phyloP scores from a whole-genome alignment of 805 yeast species.

The Wickerhamiella sorbophila region DNA sequence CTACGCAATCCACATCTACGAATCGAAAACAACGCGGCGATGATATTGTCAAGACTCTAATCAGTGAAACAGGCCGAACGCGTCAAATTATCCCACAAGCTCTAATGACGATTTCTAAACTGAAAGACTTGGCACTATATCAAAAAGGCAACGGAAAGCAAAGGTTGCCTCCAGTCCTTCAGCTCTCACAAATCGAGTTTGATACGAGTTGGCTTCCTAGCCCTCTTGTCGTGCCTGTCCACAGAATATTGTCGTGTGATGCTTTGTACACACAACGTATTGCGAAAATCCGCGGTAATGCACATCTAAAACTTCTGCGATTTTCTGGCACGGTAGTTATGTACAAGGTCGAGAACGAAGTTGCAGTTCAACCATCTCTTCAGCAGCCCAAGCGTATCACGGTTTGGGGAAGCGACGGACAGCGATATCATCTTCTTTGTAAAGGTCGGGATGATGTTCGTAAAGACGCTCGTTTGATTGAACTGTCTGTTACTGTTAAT shows the following conservation, averaged over 20 bases:
- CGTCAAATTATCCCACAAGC: not conserved
- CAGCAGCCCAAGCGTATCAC: conserved; percentile 75
- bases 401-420: conserved; percentile 65
- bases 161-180: not conserved
- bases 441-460: conserved; percentile 84
- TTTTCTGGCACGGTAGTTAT: conserved; percentile 23
- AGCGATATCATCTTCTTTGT: conserved; percentile 58
- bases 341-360: conserved; percentile 52
- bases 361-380: conserved; percentile 60
- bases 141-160: not conserved
- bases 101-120: not conserved
- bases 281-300: not conserved
- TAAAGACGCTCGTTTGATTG: conserved; percentile 89
- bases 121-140: not conserved
- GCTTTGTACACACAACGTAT: not conserved
- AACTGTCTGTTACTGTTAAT: conserved; percentile 77
- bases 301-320: not conserved
- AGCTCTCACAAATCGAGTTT: conserved; percentile 3
- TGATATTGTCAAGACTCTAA: conserved; percentile 25
- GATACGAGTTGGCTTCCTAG: conserved; percentile 2
- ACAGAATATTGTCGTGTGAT: conserved; percentile 13
- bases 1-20: conserved; percentile 39
- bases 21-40: conserved; percentile 35
- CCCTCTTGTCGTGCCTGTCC: conserved; percentile 18
- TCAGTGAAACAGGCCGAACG: not conserved